Evolutionary conservation across 345 rosid species (phyloP).

Genomic region (Citrus medica): DNA sequence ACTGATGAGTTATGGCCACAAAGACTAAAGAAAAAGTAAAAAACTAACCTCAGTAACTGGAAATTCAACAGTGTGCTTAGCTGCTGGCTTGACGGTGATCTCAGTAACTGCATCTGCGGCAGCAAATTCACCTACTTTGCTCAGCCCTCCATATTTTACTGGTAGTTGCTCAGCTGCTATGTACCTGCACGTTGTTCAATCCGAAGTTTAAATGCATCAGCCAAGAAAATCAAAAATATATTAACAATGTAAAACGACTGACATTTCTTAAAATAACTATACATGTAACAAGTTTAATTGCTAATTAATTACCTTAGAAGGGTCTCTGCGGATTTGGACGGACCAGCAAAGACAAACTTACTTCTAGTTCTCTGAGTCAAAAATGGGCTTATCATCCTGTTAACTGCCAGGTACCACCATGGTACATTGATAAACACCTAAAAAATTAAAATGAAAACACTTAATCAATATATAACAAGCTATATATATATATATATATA

Average conservation of each 20-base stretch:
- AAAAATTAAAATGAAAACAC: not conserved
- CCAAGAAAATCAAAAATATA: not conserved
- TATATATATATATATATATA: no score
- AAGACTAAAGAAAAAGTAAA: not conserved
- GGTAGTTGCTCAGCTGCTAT: slow-evolving; percentile 68
- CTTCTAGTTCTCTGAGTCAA: slow-evolving; percentile 85
- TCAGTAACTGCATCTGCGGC: slow-evolving; percentile 50
- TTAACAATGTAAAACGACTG: not conserved
- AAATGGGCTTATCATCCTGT: slow-evolving; percentile 73
- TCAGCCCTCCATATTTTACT: slow-evolving; percentile 54
- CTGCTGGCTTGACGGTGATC: slow-evolving; percentile 55
- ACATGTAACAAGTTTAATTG: not conserved
- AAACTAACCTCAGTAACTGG: slow-evolving; percentile 63
- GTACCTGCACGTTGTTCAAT: slow-evolving; percentile 36
- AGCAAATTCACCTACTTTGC: slow-evolving; percentile 51
- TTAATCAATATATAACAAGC: not conserved
- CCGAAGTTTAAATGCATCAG: not conserved
- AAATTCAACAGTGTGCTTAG: slow-evolving; percentile 64
- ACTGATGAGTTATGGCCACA: not conserved
- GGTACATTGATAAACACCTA: slow-evolving; percentile 90
- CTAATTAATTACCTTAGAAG: slow-evolving; percentile 61
- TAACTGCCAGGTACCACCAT: slow-evolving; percentile 93
- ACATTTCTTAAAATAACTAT: not conserved
- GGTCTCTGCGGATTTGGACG: slow-evolving; percentile 69
- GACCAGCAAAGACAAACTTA: slow-evolving; percentile 82